Percentiles rank a stretch among this genome's conserved stretches.
These are phyloP conservation scores for Pyricularia pennisetigena DNA, from an alignment of 2,329 filamentous ascomycete species.

Conservation along the genomic window DNA sequence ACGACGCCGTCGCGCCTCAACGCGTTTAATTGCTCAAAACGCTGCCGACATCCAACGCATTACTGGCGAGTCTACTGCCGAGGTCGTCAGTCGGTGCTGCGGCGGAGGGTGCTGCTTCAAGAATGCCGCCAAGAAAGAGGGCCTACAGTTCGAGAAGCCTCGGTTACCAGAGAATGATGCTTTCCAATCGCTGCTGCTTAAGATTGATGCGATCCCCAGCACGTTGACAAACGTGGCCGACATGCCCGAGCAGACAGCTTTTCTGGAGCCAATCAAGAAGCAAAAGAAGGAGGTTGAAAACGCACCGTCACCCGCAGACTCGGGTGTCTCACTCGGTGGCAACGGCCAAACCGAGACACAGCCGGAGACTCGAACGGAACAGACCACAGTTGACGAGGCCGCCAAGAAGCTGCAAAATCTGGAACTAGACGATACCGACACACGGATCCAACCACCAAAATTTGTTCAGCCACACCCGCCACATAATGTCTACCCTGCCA, in stretches of 20 bases:
- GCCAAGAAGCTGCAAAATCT: slow-evolving; percentile 14
- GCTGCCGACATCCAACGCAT: slow-evolving; percentile 53
- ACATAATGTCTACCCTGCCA: slow-evolving; percentile 85
- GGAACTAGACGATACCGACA: slow-evolving; percentile 38
- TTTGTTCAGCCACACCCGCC: slow-evolving; percentile 95
- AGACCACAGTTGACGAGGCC: slow-evolving; percentile 10
- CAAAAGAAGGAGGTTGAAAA: slow-evolving; percentile 14
- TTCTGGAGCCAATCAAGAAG: slow-evolving; percentile 49
- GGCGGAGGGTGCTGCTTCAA: slow-evolving; percentile 55
- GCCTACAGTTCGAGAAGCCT: slow-evolving; percentile 41
- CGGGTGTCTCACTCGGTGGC: slow-evolving; percentile 31
- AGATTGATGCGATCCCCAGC: slow-evolving; percentile 65
- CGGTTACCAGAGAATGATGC: slow-evolving; percentile 70
- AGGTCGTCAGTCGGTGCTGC: slow-evolving; percentile 53
- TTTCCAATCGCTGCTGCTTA: slow-evolving; percentile 69
- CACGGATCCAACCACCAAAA: slow-evolving; percentile 62
- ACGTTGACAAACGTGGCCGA: slow-evolving; percentile 61
- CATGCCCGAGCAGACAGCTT: slow-evolving; percentile 66
- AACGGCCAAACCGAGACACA: slow-evolving; percentile 13
- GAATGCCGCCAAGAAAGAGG: slow-evolving; percentile 29
- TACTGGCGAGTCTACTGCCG: slow-evolving; percentile 52
- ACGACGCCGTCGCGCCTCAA: slow-evolving; percentile 56
- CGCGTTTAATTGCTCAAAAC: slow-evolving; percentile 55
- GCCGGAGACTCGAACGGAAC: slow-evolving; percentile 22
- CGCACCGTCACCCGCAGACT: slow-evolving; percentile 34